Evolutionary conservation across 495 filamentous ascomycete genomes (phyloP), one percentile per base, ranked within the genome.

Genomic region (Neurospora cerealis): DNA sequence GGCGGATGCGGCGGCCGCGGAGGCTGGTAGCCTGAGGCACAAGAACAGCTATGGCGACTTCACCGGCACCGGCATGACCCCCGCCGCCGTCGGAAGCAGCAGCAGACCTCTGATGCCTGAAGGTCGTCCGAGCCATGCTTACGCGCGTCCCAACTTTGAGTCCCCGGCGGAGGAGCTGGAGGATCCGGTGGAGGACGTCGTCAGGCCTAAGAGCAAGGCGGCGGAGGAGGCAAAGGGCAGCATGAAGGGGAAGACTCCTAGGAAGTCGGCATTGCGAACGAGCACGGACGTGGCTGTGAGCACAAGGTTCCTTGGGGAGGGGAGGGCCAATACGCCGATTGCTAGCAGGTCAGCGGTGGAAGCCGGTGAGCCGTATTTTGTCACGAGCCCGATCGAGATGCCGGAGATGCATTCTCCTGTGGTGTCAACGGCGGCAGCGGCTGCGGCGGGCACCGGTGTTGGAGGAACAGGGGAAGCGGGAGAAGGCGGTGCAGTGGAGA

Each of bases 161-260:
- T 76, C 79, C 39, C 78, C 78, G 40, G 78, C 73, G 11, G 80
- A 82, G 73, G 80, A 82, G 71, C 41, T 74, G 73, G 80, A 81
- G 71, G 74, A 81, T 38, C 72, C 73, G 4, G 70, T 81, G 69
- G 76, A 77, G 69, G 40, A 24, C 5, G 34, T 48, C 4, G 24
- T 41, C n/a, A 15, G 17, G 5, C 24, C 36, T 40, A 71, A 69
- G 37, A 37, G 70, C 39, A 69, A 69, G 70, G 54, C 13, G 34
- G 46, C 21, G 60, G 32, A 24, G 40, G 40, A 5, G 8, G n/a
- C 17, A 6, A 60, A 36, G 54, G 54, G 28, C 1, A 66, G 54
- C 28, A 66, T 34, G 54, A 66, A 34, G 54, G 54, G 54, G 5
- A 66, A 66, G 54, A 10, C 54, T 66, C 54, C 28, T 19, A 66